Conservation (phyloP, 164 flowering plant genomes). For the Vitis cinerea region DNA sequence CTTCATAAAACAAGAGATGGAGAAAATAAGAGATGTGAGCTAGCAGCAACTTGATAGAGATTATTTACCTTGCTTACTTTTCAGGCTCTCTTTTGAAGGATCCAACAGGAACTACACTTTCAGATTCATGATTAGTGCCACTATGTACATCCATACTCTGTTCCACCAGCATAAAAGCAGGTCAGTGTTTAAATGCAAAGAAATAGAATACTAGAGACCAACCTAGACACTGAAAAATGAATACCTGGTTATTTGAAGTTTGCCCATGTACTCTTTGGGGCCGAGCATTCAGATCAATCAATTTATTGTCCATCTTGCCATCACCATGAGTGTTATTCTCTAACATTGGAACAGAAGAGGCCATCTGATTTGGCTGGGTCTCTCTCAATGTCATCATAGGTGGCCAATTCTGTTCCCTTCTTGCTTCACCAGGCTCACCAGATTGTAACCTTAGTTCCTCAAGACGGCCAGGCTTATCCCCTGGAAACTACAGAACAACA, state of each 20-base stretch:
- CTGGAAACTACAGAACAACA: slow-evolving; percentile 68
- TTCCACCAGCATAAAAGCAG: slow-evolving; percentile 10
- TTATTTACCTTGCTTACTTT: slow-evolving; percentile 33
- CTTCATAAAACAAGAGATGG: background rate
- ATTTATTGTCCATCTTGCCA: slow-evolving; percentile 43
- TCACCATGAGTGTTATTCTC: slow-evolving; percentile 34
- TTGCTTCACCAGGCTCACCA: slow-evolving; percentile 30
- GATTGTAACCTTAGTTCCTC: slow-evolving; percentile 48
- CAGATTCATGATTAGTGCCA: slow-evolving; percentile 44
- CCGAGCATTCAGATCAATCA: slow-evolving; percentile 77
- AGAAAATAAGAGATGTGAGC: background rate
- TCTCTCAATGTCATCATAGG: slow-evolving; percentile 32
- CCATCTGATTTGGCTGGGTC: slow-evolving; percentile 44
- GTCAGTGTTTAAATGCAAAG: background rate
- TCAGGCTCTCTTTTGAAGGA: slow-evolving; percentile 44
- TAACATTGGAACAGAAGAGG: slow-evolving; percentile 30
- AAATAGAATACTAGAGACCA: background rate
- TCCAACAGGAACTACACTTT: slow-evolving; percentile 49
- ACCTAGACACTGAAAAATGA: background rate
- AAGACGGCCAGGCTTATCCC: slow-evolving; percentile 55
- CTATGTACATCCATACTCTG: slow-evolving; percentile 40
- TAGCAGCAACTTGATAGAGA: background rate
- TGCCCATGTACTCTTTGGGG: slow-evolving; percentile 61
- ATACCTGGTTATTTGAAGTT: slow-evolving; percentile 64
- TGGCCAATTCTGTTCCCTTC: slow-evolving; percentile 41